Evolutionary conservation across 345 rosid genomes (phyloP).

Genomic region (Salix udensis): DNA sequence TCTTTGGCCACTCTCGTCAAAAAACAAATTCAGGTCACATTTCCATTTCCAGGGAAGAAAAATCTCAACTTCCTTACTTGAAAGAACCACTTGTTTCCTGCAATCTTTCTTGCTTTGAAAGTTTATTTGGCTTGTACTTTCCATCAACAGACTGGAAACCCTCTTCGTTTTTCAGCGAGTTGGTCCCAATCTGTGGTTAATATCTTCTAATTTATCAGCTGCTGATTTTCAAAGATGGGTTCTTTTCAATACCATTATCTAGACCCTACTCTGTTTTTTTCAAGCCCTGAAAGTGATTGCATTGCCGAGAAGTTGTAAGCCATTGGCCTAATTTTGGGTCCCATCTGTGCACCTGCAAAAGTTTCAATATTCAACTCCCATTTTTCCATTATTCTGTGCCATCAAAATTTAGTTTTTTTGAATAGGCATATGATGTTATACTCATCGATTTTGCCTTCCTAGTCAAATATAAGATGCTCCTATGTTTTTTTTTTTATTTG

Average conservation of each 20-base stretch:
- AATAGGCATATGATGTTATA: not conserved
- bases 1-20: not conserved
- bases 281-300: conserved; percentile 27
- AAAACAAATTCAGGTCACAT: not conserved
- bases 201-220: conserved; percentile 5
- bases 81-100: not conserved
- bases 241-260: conserved; percentile 2
- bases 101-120: not conserved
- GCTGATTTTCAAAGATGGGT: not conserved
- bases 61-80: not conserved
- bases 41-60: not conserved
- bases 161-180: conserved; percentile 9
- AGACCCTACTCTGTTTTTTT: not conserved
- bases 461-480: conserved; percentile 37
- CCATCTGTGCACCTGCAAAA: conserved; percentile 21
- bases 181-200: not conserved
- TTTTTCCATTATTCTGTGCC: not conserved
- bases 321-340: conserved; percentile 34
- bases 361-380: conserved; percentile 15
- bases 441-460: conserved; percentile 21
- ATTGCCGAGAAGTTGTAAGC: not conserved
- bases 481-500: conserved; percentile 20
- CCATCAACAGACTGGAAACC: conserved; percentile 2
- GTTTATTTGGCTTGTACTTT: not conserved
- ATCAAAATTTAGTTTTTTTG: conserved; percentile 3